Base-by-base conservation (phyloP, 2,329 filamentous ascomycete species). In the Claviceps humidiphila region DNA sequence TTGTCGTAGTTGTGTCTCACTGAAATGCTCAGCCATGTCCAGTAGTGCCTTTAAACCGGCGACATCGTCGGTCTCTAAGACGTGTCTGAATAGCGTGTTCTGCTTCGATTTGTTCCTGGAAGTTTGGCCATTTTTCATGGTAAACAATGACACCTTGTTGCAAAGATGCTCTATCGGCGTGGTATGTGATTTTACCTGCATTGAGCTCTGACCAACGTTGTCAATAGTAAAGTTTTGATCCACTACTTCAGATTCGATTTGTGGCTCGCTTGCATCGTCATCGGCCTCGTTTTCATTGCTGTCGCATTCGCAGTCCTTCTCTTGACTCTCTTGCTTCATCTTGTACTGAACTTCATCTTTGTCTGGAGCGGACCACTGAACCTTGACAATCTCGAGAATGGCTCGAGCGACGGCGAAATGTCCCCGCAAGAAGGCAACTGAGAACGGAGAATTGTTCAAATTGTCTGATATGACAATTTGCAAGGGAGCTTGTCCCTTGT, bases 151-250 rank as follows among this genome's bases (percentile, higher is more conserved):
- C 16, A 66, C 71, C 1, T 1, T 1, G 63, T 66, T 71, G 4
- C 61, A 57, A 5, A 89, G 64, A 52, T 86, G 64, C 0, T 64
- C 56, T 1, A 77, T 61, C 2, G 87, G 82, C 39, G 73, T 74
- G 8, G 75, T 67, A 16, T 72, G 67, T 53, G 84, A 86, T 61
- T 86, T 82, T 54, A 89, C 84, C 52, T 84, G 74, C 61, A 77
- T 82, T 0, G 78, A 79, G 4, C 85, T 72, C 57, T 87, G 77
- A 0, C 85, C 85, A 53, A 93, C 74, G 58, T 88, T 81, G 16
- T 93, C 85, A 50, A 91, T 77, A 0, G 87, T 93, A 63, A 86
- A 87, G 39, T 76, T 72, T 13, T 84, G 78, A 57, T 84, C 77
- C 30, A 88, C 68, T 42, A 82, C 71, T 54, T 83, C 75, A 16